These are phyloP conservation scores for Solanum commersonii DNA, from an alignment of 257 asterid genomes.

Conservation along the genomic window DNA sequence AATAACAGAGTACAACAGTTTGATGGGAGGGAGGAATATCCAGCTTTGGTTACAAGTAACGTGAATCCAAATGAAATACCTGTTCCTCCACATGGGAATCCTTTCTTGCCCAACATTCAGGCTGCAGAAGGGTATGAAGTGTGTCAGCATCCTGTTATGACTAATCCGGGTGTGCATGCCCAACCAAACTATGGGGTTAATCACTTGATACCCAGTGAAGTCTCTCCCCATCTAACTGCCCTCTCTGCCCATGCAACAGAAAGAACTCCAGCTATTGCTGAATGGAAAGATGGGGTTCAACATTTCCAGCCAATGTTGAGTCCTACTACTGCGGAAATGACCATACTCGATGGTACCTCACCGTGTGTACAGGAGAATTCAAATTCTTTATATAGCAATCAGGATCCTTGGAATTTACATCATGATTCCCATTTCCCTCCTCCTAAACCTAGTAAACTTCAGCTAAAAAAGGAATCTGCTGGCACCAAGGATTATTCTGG, in stretches of 20 bases:
- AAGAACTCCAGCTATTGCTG: constrained; percentile 22
- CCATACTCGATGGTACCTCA: constrained; percentile 17
- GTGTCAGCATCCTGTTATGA: constrained; percentile 19
- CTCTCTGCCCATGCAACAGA: constrained; percentile 29
- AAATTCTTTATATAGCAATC: constrained; percentile 53
- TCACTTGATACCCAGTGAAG: constrained; percentile 21
- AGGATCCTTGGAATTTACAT: constrained; percentile 76
- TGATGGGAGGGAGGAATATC: constrained; percentile 21
- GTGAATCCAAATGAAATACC: constrained; percentile 2
- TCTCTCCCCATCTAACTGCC: constrained; percentile 10
- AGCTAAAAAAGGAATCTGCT: constrained; percentile 44
- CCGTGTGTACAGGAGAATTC: constrained; percentile 36
- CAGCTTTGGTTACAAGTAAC: background rate
- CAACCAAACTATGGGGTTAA: constrained; percentile 22
- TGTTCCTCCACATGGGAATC: constrained; percentile 10
- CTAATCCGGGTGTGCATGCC: constrained; percentile 20
- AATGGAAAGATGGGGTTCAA: constrained; percentile 37
- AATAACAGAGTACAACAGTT: constrained; percentile 22
- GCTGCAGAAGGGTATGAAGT: constrained; percentile 36
- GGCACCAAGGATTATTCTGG: constrained; percentile 32
- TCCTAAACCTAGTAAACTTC: constrained; percentile 66
- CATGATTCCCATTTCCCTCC: constrained; percentile 65
- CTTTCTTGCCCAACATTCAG: constrained; percentile 9
- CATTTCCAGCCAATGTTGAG: constrained; percentile 31
- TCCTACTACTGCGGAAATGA: constrained; percentile 29